Evolutionary conservation across 257 asterid species (phyloP).

Genomic region (Primulina huaijiensis): DNA sequence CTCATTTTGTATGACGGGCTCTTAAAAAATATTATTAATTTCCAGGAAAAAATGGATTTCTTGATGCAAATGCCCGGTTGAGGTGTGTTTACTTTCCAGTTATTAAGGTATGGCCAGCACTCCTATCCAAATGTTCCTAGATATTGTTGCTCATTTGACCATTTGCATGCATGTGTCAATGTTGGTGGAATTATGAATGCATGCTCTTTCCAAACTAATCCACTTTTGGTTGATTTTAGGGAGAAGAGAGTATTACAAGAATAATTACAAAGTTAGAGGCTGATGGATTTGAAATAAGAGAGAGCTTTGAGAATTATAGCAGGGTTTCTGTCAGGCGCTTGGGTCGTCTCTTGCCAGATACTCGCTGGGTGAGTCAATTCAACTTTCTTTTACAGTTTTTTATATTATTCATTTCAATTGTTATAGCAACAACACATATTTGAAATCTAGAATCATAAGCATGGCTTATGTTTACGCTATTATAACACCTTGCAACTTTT

Average conservation of each 20-base stretch:
- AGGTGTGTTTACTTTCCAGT: conserved; percentile 69
- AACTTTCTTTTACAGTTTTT: not conserved
- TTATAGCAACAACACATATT: not conserved
- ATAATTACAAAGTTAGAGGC: conserved; percentile 42
- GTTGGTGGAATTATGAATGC: conserved; percentile 6
- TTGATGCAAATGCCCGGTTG: conserved; percentile 69
- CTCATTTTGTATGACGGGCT: conserved; percentile 13
- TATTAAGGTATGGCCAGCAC: conserved; percentile 35
- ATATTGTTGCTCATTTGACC: not conserved
- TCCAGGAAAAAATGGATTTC: conserved; percentile 36
- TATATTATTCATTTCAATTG: not conserved
- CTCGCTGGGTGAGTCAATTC: conserved; percentile 64
- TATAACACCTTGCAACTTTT: not conserved
- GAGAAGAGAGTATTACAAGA: conserved; percentile 52
- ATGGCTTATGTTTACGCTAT: no score
- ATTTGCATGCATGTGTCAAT: not conserved
- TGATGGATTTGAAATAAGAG: conserved; percentile 45
- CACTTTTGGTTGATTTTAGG: conserved; percentile 42
- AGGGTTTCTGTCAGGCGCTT: conserved; percentile 69
- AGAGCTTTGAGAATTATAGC: conserved; percentile 53
- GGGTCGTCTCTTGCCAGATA: conserved; percentile 88
- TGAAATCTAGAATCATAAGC: not conserved
- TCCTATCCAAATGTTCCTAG: not conserved
- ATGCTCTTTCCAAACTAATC: conserved; percentile 16
- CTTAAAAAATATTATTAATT: conserved; percentile 18